Base-by-base conservation (phyloP, 768 basidiomycete genomes). In the Lactarius tabidus region DNA sequence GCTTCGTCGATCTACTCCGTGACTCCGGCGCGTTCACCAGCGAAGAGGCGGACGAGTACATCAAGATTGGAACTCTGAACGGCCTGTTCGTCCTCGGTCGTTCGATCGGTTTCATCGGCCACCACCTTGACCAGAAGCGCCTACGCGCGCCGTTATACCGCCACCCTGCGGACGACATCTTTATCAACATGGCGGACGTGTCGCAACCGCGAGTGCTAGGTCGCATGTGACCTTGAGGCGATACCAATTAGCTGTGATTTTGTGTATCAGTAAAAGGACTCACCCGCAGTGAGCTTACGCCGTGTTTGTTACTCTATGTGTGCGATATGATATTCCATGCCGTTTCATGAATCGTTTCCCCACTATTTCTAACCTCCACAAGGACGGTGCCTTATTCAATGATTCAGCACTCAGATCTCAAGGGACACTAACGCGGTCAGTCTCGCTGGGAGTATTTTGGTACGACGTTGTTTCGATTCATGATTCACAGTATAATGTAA, bases 61-160 rank as follows among this genome's bases (percentile, higher is more conserved):
- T 93, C 81, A 95, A 92, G 84, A 95, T 95, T 68, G 94, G 94
- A 60, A 91, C 91, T 3, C 84, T 99, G 63, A 98, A 98, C 74
- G 96, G 95, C 64, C 82, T 99, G 65, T 98, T 98, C 79, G 96
- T 99, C 54, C 88, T 98, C 61, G 96, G 96, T 55, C 92, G 96
- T 70, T 93, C 91, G 76, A 97, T 97, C 76, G 96, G 95, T 70
- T 97, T 98, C 85, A 94, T 96, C 72, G 94, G 94, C 45, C 93
- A 93, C 80, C 92, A 92, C 75, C 86, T 95, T 57, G 96, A 98
- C 81, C 96, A 98, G 84, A 95, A 95, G 84, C 85, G 94, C 70
- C 85, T 96, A 74, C 87, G 89, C 67, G 93, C 93, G 41, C 92
- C 93, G 52, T 81, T 98, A 60, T 96, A 98, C 85, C 88, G 95